Conservation (phyloP, 1,284 basidiomycete genomes). For the Paramarasmius palmivorus region DNA sequence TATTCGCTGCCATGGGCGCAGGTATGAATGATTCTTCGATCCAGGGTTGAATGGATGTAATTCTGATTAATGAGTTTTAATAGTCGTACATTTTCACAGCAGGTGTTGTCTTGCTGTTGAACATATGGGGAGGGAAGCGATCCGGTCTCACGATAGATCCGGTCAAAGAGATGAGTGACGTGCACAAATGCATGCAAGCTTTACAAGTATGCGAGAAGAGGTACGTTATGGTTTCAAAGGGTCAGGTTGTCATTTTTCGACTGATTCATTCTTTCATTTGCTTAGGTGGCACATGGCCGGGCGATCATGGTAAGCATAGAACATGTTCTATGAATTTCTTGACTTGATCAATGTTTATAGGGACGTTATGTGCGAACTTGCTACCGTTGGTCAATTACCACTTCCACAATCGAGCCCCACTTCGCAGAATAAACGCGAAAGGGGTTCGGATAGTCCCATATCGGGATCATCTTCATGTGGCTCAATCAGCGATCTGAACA, state of each 20-base stretch:
- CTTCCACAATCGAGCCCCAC: conserved; percentile 52
- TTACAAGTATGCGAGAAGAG: conserved; percentile 53
- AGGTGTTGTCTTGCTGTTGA: conserved; percentile 69
- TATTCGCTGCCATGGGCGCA: too few species aligned
- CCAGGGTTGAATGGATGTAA: too few species aligned
- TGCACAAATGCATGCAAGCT: conserved; percentile 68
- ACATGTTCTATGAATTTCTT: background rate
- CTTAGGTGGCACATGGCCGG: conserved; percentile 50
- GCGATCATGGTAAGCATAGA: conserved; percentile 36
- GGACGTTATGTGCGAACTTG: conserved; percentile 70
- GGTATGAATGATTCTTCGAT: too few species aligned
- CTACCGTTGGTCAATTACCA: conserved; percentile 65
- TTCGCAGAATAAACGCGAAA: conserved; percentile 57
- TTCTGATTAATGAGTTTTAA: too few species aligned
- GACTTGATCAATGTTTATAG: conserved; percentile 29
- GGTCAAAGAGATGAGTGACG: conserved; percentile 67
- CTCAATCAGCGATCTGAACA: too few species aligned
- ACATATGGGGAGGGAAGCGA: conserved; percentile 71
- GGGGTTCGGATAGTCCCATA: conserved; percentile 50
- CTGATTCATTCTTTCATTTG: conserved; percentile 1
- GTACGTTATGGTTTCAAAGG: conserved; percentile 33
- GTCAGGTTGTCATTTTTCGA: background rate
- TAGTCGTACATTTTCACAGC: conserved; percentile 57
- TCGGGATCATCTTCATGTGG: too few species aligned
- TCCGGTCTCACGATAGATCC: conserved; percentile 56